Conservation (phyloP, 129 eudicot genomes). For the Ambrosia trifida region DNA sequence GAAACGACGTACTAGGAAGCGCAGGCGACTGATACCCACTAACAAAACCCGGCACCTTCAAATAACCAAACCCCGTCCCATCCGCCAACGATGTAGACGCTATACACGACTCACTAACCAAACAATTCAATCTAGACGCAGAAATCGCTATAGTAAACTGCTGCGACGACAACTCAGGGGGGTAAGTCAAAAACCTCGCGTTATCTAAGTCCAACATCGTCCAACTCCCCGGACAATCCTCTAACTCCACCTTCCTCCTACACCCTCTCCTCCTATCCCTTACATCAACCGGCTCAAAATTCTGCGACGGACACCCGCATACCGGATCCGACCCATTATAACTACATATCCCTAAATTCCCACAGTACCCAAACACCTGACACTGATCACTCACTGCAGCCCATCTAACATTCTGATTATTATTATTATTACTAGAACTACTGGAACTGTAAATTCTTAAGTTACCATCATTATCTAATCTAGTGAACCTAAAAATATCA, state of each 20-base stretch:
- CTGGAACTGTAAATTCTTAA: conserved; percentile 67
- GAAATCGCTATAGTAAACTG: conserved; percentile 52
- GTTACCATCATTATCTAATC: conserved; percentile 76
- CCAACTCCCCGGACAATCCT: conserved; percentile 52
- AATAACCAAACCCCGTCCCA: conserved; percentile 80
- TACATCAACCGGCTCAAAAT: conserved; percentile 62
- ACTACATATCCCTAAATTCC: conserved; percentile 80
- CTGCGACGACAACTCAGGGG: conserved; percentile 55
- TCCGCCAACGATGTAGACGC: conserved; percentile 82
- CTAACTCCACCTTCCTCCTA: conserved; percentile 63
- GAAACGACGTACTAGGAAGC: conserved; percentile 79
- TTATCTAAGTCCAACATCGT: conserved; percentile 65
- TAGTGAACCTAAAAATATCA: conserved; percentile 55
- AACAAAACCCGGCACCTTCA: conserved; percentile 52
- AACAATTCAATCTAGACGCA: conserved; percentile 76
- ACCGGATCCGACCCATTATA: conserved; percentile 67
- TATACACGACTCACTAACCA: conserved; percentile 54
- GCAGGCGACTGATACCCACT: conserved; percentile 86
- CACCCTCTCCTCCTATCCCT: conserved; percentile 65
- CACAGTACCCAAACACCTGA: conserved; percentile 80
- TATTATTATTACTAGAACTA: conserved; percentile 27
- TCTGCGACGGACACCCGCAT: conserved; percentile 81
- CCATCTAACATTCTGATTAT: conserved; percentile 55
- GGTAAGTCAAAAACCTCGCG: conserved; percentile 61
- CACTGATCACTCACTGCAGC: conserved; percentile 88